These are phyloP conservation scores for Aspergillus sclerotioniger DNA, from an alignment of 495 filamentous ascomycete species.

Conservation along the genomic window DNA sequence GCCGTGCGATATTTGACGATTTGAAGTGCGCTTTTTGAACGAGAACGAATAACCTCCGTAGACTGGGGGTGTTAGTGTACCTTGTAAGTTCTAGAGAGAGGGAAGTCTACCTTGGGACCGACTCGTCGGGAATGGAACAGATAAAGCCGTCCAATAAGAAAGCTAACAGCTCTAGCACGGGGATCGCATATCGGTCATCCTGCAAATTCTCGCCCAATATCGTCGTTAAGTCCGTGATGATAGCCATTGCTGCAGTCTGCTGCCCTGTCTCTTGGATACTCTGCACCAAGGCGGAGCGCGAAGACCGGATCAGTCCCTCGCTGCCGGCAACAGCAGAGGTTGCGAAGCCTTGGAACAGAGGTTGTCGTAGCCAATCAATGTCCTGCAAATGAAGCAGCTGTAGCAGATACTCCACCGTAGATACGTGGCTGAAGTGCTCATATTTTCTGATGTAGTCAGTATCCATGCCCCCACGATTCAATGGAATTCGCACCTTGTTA, in stretches of 20 bases:
- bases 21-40: slow-evolving; percentile 80
- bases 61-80: slow-evolving; percentile 31
- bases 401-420: slow-evolving; percentile 40
- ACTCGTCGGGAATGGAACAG: slow-evolving; percentile 12
- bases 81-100: background rate
- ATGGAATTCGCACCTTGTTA: slow-evolving; percentile 30
- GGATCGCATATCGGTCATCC: slow-evolving; percentile 70
- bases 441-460: slow-evolving; percentile 37
- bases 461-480: background rate
- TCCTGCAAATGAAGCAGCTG: slow-evolving; percentile 40
- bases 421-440: slow-evolving; percentile 47
- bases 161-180: slow-evolving; percentile 69
- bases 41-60: slow-evolving; percentile 60
- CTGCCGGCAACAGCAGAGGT: slow-evolving; percentile 82
- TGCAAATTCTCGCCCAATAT: slow-evolving; percentile 46
- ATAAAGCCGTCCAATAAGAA: slow-evolving; percentile 63
- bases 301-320: slow-evolving; percentile 73
- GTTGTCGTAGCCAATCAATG: slow-evolving; percentile 38
- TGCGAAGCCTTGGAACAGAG: slow-evolving; percentile 70
- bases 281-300: slow-evolving; percentile 65
- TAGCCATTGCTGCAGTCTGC: slow-evolving; percentile 25
- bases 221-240: slow-evolving; percentile 42
- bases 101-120: slow-evolving; percentile 22
- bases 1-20: slow-evolving; percentile 70
- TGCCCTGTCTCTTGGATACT: slow-evolving; percentile 41